Conservation (phyloP, 352 stramenopile species). For the Globisporangium spiculum region DNA sequence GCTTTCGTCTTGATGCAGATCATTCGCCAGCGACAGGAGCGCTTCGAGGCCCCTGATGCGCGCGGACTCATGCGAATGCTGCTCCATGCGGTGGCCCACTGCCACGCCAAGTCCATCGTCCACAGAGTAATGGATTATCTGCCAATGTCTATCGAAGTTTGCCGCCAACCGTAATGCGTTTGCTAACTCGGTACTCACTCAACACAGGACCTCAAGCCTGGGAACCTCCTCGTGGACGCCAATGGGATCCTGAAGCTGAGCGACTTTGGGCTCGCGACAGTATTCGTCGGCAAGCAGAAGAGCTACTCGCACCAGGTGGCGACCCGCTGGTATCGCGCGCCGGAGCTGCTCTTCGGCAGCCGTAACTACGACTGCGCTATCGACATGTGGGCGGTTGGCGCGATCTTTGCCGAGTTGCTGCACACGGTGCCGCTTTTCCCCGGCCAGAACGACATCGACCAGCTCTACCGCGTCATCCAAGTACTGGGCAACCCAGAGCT, state of each 20-base stretch:
- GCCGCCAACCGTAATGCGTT: not conserved
- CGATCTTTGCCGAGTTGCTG: slow-evolving; percentile 67
- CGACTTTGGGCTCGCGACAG: slow-evolving; percentile 78
- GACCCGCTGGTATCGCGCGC: slow-evolving; percentile 82
- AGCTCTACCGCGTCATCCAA: slow-evolving; percentile 74
- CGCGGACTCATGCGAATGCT: slow-evolving; percentile 67
- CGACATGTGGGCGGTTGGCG: slow-evolving; percentile 74
- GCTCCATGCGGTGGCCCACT: slow-evolving; percentile 58
- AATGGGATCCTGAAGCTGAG: slow-evolving; percentile 67
- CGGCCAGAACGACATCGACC: slow-evolving; percentile 80
- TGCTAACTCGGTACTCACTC: not conserved
- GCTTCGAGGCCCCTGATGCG: slow-evolving; percentile 39
- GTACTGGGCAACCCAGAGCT: slow-evolving; percentile 54
- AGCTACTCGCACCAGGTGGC: slow-evolving; percentile 73
- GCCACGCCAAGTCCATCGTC: slow-evolving; percentile 58
- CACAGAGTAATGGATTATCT: slow-evolving; percentile 35
- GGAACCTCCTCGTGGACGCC: slow-evolving; percentile 56
- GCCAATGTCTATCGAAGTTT: no score
- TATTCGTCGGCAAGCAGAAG: slow-evolving; percentile 37
- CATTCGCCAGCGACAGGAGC: slow-evolving; percentile 35
- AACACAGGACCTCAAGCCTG: slow-evolving; percentile 65
- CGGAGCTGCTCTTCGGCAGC: slow-evolving; percentile 76
- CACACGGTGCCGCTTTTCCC: slow-evolving; percentile 61
- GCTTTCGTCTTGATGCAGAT: slow-evolving; percentile 17
- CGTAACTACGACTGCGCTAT: slow-evolving; percentile 55